Evolutionary conservation across 345 rosid genomes (phyloP).

Genomic region (Lepidium aucheri): DNA sequence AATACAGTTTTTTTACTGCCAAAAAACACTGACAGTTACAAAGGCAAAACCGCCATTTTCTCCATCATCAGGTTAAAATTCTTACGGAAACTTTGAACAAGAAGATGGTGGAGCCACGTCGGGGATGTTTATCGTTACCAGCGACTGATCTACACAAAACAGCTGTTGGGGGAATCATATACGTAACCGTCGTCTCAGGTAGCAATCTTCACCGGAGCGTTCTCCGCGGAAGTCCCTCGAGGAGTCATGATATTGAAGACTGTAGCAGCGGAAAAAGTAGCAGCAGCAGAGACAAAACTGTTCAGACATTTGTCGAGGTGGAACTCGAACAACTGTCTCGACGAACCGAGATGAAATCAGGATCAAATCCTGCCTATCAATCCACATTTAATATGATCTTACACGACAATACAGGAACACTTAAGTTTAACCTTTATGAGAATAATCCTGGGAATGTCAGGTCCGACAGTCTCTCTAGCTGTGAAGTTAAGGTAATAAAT

Average conservation of each 20-base stretch:
- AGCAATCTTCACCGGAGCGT: slow-evolving; percentile 47
- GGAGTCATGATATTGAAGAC: slow-evolving; percentile 36
- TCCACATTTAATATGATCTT: slow-evolving; percentile 89
- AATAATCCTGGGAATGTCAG: slow-evolving; percentile 52
- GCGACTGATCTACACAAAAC: slow-evolving; percentile 72
- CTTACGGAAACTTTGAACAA: slow-evolving; percentile 71
- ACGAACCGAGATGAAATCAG: slow-evolving; percentile 52
- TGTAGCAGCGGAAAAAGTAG: slow-evolving; percentile 26
- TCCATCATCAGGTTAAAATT: slow-evolving; percentile 51
- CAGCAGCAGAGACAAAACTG: slow-evolving; percentile 38
- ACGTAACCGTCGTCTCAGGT: slow-evolving; percentile 71
- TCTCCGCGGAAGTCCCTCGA: slow-evolving; percentile 59
- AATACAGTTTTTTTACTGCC: not conserved
- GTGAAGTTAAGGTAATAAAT: slow-evolving; percentile 76
- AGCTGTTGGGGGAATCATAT: slow-evolving; percentile 70
- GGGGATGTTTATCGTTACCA: slow-evolving; percentile 71
- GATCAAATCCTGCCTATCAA: slow-evolving; percentile 69
- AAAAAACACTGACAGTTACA: not conserved
- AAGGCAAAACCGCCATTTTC: not conserved
- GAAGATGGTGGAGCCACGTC: slow-evolving; percentile 93
- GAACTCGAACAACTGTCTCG: slow-evolving; percentile 78
- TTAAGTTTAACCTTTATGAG: slow-evolving; percentile 66
- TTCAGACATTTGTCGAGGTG: slow-evolving; percentile 85
- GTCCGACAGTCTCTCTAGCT: slow-evolving; percentile 65
- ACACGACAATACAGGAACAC: slow-evolving; percentile 65